Evolutionary conservation across 108 stramenopile genomes (phyloP), one percentile per base, ranked within the genome.

Genomic region (Thalassiosira profunda): DNA sequence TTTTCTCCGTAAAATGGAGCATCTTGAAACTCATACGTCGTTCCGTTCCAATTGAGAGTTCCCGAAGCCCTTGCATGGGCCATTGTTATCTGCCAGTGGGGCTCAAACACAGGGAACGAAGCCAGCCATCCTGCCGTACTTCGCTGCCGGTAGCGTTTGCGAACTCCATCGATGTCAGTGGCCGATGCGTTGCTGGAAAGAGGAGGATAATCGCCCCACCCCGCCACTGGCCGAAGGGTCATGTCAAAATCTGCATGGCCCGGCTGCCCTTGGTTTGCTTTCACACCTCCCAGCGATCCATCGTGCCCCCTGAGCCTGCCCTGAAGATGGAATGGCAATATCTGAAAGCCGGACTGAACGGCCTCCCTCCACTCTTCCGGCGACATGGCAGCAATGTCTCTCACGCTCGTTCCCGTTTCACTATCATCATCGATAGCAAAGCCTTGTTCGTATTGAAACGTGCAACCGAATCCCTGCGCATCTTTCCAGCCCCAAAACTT

Each of bases 1-100:
- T 96, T 93, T 46, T 96, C 95, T 20, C 89, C 92, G 67, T 96
- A 96, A 63, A 96, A 92, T 7, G 90, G 90, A 36, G 84, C 88
- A 73, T 92, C 65, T 12, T 67, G 24, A 78, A 96, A 92, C 33
- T 80, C 61, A 59, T 91, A 89, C 18, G 47, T 30, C 2, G 75
- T 79, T 20, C 83, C 82, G 37, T 93, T 88, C 91, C 90, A 91
- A 23, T 48, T 72, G n/a, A 90, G 42, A 4, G 31, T 65, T 38
- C 92, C 92, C 17, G 84, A 69, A 11, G 92, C 94, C 17, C 85
- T 62, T 28, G 83, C 94, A 81, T 91, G 83, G 1, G 88, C 86
- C 77, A 93, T 67, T 4, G 90, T 91, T 2, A 96, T 87, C 79
- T 96, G 94, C 91, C 92, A 96, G 58, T 96, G 94, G 11, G 94